These are phyloP conservation scores for Nitzschia inconspicua DNA, from an alignment of 108 stramenopile genomes.

Conservation along the genomic window DNA sequence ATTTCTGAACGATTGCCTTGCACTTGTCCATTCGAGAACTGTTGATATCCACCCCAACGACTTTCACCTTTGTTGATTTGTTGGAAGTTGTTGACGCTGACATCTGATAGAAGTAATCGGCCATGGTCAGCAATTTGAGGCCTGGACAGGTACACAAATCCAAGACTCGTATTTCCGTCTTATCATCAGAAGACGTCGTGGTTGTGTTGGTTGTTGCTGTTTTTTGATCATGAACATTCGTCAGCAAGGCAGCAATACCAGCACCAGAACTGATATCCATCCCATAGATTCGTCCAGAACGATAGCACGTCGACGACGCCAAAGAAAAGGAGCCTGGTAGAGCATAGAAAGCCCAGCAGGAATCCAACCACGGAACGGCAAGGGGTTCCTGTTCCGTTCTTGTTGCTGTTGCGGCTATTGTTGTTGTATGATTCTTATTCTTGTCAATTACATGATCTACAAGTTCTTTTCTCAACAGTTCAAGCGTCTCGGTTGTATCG, in stretches of 20 bases:
- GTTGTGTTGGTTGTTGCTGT: not conserved
- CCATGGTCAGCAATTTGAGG: conserved; percentile 77
- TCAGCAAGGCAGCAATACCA: conserved; percentile 72
- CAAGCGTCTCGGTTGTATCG: conserved; percentile 53
- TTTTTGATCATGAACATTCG: conserved; percentile 34
- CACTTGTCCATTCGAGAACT: conserved; percentile 57
- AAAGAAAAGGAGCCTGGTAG: conserved; percentile 60
- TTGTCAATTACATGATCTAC: not conserved
- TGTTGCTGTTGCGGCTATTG: not conserved
- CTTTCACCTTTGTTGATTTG: not conserved
- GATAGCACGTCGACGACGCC: conserved; percentile 54
- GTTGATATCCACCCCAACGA: conserved; percentile 80
- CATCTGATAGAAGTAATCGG: conserved; percentile 44
- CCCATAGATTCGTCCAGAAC: conserved; percentile 73
- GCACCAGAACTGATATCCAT: conserved; percentile 90
- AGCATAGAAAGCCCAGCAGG: conserved; percentile 57
- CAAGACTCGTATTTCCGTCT: conserved; percentile 48
- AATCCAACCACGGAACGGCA: conserved; percentile 59
- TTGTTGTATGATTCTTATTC: not conserved
- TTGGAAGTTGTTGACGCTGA: not conserved
- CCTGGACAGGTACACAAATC: conserved; percentile 93
- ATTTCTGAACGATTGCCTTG: conserved; percentile 73
- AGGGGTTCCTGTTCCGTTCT: conserved; percentile 5
- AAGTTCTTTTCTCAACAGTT: conserved; percentile 19
- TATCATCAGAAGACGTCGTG: not conserved